Percentiles rank a stretch among this genome's conserved stretches.
Evolutionary conservation across 345 rosid species (phyloP).

Genomic region (Turritis glabra): DNA sequence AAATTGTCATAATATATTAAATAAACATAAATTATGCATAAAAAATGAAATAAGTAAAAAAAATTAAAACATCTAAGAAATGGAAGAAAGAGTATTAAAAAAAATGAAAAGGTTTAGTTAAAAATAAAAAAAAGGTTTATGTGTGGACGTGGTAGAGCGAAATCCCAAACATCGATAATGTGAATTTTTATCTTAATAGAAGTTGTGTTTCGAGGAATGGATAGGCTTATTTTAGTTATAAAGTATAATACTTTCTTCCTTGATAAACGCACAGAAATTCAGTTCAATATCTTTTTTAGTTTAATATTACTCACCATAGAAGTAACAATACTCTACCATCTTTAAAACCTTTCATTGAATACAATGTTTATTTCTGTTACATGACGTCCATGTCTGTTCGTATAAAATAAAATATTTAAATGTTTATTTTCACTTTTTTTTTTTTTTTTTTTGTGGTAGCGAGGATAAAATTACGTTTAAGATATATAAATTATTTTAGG

Average conservation of each 20-base stretch:
- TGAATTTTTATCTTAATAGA: slow-evolving; percentile 1
- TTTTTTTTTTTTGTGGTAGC: too few relatives aligned
- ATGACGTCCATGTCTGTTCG: not conserved
- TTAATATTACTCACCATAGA: not conserved
- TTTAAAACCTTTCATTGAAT: not conserved
- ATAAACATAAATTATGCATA: too few relatives aligned
- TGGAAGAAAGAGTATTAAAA: too few relatives aligned
- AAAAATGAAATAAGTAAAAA: too few relatives aligned
- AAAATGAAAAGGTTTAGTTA: too few relatives aligned
- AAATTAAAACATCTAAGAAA: too few relatives aligned
- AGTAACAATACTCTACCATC: not conserved
- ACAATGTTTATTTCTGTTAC: not conserved
- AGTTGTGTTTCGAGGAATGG: slow-evolving; percentile 34
- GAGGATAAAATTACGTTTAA: not conserved
- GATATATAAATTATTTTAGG: not conserved
- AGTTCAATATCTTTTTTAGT: slow-evolving; percentile 11
- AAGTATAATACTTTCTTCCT: slow-evolving; percentile 4
- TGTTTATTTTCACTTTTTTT: not conserved
- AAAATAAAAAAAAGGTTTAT: not conserved
- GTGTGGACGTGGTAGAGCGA: slow-evolving; percentile 32
- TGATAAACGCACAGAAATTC: slow-evolving; percentile 17
- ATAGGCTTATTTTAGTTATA: slow-evolving; percentile 26
- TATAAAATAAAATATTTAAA: not conserved
- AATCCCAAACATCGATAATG: slow-evolving; percentile 36
- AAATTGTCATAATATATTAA: too few relatives aligned